phyloP scores from a whole-genome alignment of 306 rosid genomes.

The Astragalus glycyphyllos region DNA sequence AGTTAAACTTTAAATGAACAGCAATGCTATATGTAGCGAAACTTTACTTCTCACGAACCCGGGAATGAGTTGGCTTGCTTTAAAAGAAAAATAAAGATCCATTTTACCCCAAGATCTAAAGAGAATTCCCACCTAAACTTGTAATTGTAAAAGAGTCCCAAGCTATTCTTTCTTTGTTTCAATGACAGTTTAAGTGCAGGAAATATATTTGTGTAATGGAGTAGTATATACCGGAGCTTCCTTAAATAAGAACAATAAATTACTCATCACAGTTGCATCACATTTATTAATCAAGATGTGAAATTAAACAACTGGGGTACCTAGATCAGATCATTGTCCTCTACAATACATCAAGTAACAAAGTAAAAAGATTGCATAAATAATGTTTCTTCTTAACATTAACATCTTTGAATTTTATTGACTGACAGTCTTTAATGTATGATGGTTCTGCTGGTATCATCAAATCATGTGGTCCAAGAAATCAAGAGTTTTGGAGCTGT shows the following conservation, averaged over 20 bases:
- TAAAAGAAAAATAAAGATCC: no score
- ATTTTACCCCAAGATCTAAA: no score
- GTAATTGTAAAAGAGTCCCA: no score
- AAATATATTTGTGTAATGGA: no score
- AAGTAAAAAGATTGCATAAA: conserved; percentile 16
- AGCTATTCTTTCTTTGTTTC: no score
- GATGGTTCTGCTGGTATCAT: neutral
- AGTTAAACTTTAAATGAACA: no score
- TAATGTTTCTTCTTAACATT: conserved; percentile 16
- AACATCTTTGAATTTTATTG: conserved; percentile 9
- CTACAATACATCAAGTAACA: conserved; percentile 27
- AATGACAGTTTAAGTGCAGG: no score
- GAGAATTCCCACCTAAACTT: no score
- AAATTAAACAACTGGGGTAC: neutral
- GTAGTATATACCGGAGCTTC: neutral
- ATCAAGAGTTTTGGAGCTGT: conserved; percentile 56
- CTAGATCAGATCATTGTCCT: conserved; percentile 27
- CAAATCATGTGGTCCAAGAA: conserved; percentile 12
- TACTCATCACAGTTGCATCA: conserved; percentile 14
- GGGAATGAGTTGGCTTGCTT: no score
- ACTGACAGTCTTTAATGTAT: neutral
- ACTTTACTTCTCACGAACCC: no score
- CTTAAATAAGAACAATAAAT: neutral
- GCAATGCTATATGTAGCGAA: no score
- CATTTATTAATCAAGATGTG: conserved; percentile 29